These are phyloP conservation scores for Xerocomus minutiporus DNA, from an alignment of 1,284 basidiomycete species.

Conservation along the genomic window DNA sequence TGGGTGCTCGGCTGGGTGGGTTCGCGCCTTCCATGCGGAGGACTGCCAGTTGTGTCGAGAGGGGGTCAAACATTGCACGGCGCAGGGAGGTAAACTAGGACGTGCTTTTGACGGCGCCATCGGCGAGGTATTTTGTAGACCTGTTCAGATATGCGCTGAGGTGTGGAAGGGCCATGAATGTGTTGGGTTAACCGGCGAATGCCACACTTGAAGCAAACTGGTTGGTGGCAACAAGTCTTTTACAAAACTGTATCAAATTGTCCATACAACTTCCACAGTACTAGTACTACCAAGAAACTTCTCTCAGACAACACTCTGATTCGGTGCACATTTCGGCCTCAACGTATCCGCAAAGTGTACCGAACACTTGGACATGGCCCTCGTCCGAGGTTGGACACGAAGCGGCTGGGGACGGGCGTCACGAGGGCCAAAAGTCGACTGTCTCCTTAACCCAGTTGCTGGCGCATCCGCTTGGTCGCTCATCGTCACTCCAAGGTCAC, in stretches of 20 bases:
- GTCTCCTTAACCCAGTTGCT: constrained; percentile 1
- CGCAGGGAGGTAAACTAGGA: constrained; percentile 11
- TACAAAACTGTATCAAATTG: too few relatives aligned
- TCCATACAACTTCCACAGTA: too few relatives aligned
- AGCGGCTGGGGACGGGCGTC: neutral
- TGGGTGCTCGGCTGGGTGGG: constrained; percentile 51
- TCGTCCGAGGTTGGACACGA: constrained; percentile 5
- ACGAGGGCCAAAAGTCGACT: neutral
- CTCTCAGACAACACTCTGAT: constrained; percentile 8
- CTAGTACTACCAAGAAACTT: neutral
- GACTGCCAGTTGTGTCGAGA: constrained; percentile 38
- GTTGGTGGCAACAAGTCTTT: neutral
- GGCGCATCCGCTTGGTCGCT: neutral
- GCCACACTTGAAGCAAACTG: too few relatives aligned
- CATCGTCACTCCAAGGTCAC: neutral
- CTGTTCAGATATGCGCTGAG: constrained; percentile 35
- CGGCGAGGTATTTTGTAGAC: constrained; percentile 31
- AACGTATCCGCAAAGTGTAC: constrained; percentile 2
- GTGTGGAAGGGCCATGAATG: constrained; percentile 32
- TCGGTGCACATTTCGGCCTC: neutral
- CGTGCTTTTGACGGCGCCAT: constrained; percentile 36
- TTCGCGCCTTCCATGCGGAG: constrained; percentile 71
- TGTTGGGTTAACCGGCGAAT: neutral
- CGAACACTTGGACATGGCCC: constrained; percentile 1
- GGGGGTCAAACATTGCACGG: constrained; percentile 11